Conservation (phyloP, 495 filamentous ascomycete genomes). For the Entonaema liquescens region DNA sequence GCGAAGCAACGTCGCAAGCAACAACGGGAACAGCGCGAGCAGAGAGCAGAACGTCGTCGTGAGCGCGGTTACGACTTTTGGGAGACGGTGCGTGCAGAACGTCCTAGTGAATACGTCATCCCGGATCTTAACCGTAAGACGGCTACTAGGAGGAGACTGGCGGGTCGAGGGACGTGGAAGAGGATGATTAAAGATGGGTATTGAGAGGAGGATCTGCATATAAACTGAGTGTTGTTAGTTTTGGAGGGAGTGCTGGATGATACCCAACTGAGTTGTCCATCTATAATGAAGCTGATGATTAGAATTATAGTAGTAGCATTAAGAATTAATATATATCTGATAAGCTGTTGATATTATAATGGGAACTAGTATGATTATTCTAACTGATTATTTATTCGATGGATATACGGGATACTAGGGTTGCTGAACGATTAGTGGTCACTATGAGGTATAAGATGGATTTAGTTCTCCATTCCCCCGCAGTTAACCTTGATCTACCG, state of each 20-base stretch:
- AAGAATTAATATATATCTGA: background rate
- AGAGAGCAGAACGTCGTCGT: slow-evolving; percentile 35
- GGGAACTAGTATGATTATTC: background rate
- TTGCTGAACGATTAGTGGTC: background rate
- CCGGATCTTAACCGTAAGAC: slow-evolving; percentile 53
- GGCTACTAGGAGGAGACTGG: slow-evolving; percentile 21
- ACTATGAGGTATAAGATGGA: background rate
- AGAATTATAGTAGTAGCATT: background rate
- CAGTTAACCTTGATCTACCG: background rate
- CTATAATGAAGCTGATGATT: background rate
- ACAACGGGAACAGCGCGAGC: slow-evolving; percentile 38
- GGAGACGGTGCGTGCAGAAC: slow-evolving; percentile 51
- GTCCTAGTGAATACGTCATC: slow-evolving; percentile 48
- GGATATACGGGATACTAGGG: background rate
- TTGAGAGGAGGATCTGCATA: background rate
- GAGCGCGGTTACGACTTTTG: slow-evolving; percentile 57
- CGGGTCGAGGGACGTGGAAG: slow-evolving; percentile 29
- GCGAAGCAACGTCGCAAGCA: slow-evolving; percentile 37
- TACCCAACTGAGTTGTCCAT: slow-evolving; percentile 2
- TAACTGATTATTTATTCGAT: background rate
- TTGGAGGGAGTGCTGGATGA: slow-evolving; percentile 2
- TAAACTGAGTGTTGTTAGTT: background rate
- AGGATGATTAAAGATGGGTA: slow-evolving; percentile 24
- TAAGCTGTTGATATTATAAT: background rate
- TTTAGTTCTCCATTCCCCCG: background rate